Percentiles rank a stretch among this genome's conserved stretches.
Evolutionary conservation across 352 stramenopile species (phyloP).

Genomic region (Elongisporangium undulatum): DNA sequence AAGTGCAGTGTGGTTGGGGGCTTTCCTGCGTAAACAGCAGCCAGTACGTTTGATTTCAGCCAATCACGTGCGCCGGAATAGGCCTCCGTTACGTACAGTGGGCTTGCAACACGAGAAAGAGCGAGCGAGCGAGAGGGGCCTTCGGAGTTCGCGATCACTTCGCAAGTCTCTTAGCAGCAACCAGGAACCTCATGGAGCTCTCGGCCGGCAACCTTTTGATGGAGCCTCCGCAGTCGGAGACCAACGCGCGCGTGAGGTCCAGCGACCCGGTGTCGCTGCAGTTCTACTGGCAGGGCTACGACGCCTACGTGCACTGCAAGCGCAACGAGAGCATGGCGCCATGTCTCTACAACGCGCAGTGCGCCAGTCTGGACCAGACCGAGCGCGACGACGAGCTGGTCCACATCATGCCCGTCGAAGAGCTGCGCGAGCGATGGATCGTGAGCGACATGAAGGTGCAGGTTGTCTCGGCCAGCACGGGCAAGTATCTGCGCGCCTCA

Average conservation of each 20-base stretch:
- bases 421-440: constrained; percentile 49
- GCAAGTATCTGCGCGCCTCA: constrained; percentile 55
- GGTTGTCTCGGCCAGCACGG: constrained; percentile 37
- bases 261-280: constrained; percentile 51
- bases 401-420: constrained; percentile 45
- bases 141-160: not conserved
- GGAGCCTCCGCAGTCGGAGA: not conserved
- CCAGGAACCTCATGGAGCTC: not conserved
- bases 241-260: constrained; percentile 27
- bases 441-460: constrained; percentile 60
- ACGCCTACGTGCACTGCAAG: constrained; percentile 48
- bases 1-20: not conserved
- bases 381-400: constrained; percentile 43
- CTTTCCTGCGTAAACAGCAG: not conserved
- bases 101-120: not conserved
- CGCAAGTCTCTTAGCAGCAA: not conserved
- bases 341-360: constrained; percentile 57
- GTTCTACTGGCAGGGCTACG: constrained; percentile 68
- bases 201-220: not conserved
- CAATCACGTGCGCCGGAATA: not conserved
- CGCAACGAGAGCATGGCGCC: constrained; percentile 43
- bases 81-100: not conserved
- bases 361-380: constrained; percentile 10
- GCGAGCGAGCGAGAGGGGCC: not conserved
- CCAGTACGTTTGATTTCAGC: not conserved